These are phyloP conservation scores for Solanum raphanifolium DNA, from an alignment of 257 asterid genomes.

Conservation along the genomic window DNA sequence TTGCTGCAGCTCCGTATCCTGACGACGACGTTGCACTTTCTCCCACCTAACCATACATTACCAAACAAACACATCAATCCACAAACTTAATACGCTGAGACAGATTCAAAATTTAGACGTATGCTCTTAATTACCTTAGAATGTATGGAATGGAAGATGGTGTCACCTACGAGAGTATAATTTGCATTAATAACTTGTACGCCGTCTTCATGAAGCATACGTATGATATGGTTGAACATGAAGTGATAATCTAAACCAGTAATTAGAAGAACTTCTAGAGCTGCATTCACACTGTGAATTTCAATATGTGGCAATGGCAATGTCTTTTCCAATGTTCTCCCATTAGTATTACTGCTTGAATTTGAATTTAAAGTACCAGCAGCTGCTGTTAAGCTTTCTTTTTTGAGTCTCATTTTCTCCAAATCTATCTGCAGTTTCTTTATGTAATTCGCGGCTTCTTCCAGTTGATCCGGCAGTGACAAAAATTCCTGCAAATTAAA, in stretches of 20 bases:
- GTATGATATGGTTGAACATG: constrained; percentile 36
- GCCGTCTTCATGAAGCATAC: constrained; percentile 54
- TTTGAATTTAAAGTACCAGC: background rate
- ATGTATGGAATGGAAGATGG: constrained; percentile 56
- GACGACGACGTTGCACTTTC: background rate
- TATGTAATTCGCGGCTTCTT: constrained; percentile 50
- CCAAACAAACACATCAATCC: background rate
- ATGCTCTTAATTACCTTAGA: constrained; percentile 29
- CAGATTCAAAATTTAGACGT: background rate
- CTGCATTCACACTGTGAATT: constrained; percentile 29
- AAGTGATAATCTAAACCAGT: constrained; percentile 36
- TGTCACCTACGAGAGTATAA: constrained; percentile 14
- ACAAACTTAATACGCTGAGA: background rate
- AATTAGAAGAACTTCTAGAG: constrained; percentile 35
- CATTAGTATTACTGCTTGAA: background rate
- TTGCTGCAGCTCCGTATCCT: background rate
- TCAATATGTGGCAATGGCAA: constrained; percentile 33
- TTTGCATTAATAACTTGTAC: constrained; percentile 41
- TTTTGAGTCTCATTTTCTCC: constrained; percentile 56
- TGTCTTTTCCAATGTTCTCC: background rate
- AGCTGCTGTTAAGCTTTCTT: constrained; percentile 2
- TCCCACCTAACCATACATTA: background rate
- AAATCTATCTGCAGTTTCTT: constrained; percentile 32
- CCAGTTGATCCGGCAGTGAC: constrained; percentile 52
- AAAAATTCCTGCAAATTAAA: constrained; percentile 25